Conservation (phyloP, 106 monocot genomes). For the Apostasia ramifera region DNA sequence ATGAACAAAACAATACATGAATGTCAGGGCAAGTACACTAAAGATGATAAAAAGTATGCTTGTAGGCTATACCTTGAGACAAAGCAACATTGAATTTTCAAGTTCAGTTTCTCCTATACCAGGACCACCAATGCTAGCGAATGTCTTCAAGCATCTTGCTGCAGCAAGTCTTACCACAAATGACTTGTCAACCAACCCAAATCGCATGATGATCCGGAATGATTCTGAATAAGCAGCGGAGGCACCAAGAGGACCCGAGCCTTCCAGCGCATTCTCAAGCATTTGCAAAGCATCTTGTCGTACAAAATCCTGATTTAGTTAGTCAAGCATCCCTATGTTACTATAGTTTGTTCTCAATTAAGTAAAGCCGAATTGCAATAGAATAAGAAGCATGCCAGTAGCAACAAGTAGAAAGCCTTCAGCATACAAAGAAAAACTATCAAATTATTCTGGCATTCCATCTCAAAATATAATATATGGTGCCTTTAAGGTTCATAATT, state of each 20-base stretch:
- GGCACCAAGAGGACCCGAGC: conserved; percentile 63
- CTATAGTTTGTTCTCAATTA: too few relatives aligned
- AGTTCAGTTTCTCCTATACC: conserved; percentile 69
- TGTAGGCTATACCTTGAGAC: conserved; percentile 54
- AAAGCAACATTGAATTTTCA: conserved; percentile 66
- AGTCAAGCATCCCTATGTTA: too few relatives aligned
- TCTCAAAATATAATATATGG: too few relatives aligned
- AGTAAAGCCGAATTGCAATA: too few relatives aligned
- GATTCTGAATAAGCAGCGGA: conserved; percentile 79
- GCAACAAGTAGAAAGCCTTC: too few relatives aligned
- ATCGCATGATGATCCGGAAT: conserved; percentile 69
- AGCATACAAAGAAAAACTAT: too few relatives aligned
- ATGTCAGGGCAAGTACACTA: not conserved
- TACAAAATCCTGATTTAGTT: conserved; percentile 58
- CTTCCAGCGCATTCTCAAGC: conserved; percentile 93
- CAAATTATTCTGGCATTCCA: too few relatives aligned
- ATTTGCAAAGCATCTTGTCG: conserved; percentile 92
- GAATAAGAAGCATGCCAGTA: too few relatives aligned
- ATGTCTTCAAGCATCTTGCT: conserved; percentile 88
- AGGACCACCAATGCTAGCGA: conserved; percentile 80
- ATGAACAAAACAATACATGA: too few relatives aligned
- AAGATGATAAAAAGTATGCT: conserved; percentile 7
- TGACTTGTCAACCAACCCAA: conserved; percentile 74
- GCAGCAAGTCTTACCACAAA: conserved; percentile 75
- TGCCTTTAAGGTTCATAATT: too few relatives aligned